Percentiles rank a stretch among this genome's conserved stretches.
phyloP scores from a whole-genome alignment of 805 yeast species.

The Kuraishia piskuri region DNA sequence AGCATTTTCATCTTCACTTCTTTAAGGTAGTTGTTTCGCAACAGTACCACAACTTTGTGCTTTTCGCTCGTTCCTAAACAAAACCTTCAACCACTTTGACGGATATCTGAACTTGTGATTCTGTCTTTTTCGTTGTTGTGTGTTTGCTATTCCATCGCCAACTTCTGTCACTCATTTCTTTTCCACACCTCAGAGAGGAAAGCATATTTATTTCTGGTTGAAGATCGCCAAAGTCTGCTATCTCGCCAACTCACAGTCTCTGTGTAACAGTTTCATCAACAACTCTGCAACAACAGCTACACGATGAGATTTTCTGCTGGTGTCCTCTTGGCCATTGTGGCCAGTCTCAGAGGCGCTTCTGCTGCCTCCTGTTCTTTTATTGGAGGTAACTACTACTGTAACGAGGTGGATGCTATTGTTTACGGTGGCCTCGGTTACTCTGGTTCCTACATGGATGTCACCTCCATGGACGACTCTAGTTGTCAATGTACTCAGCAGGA shows the following conservation, averaged over 20 bases:
- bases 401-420: conserved; percentile 44
- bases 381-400: conserved; percentile 81
- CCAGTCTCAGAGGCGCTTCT: conserved; percentile 12
- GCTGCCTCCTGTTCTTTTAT: conserved; percentile 24
- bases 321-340: conserved; percentile 12
- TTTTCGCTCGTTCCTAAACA: background rate
- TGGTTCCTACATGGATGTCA: conserved; percentile 69
- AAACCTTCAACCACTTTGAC: background rate
- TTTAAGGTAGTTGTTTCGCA: background rate
- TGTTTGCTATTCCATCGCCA: background rate
- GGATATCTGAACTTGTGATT: background rate
- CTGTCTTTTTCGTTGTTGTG: background rate
- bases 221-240: background rate
- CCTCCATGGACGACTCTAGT: conserved; percentile 50
- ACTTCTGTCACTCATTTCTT: background rate
- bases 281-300: background rate
- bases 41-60: background rate
- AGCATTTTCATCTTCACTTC: background rate
- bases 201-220: background rate
- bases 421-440: conserved; percentile 71
- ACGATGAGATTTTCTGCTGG: conserved; percentile 14
- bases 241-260: background rate
- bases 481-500: conserved; percentile 64
- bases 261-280: background rate
- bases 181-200: background rate